A percentile compares a stretch with the other conserved stretches of the same genome.
Evolutionary conservation across 1,284 basidiomycete species (phyloP).

Genomic region (Inonotus hispidus): DNA sequence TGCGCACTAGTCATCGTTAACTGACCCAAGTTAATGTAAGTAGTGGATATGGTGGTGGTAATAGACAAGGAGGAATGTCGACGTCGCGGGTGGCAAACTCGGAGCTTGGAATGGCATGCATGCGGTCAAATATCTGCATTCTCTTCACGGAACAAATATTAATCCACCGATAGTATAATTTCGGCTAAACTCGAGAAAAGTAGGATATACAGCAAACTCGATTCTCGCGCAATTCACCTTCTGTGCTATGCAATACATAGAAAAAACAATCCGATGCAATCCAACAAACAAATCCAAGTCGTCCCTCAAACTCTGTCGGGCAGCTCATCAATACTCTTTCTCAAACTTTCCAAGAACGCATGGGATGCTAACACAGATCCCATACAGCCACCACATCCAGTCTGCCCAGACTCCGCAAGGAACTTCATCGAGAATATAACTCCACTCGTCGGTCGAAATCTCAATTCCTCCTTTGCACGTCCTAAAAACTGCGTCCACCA

Average conservation of each 20-base stretch:
- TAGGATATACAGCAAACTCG: too few relatives aligned
- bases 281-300: not conserved
- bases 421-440: constrained; percentile 57
- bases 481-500: constrained; percentile 64
- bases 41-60: not conserved
- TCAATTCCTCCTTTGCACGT: constrained; percentile 51
- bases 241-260: not conserved
- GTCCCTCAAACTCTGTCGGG: constrained; percentile 47
- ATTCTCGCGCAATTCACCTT: too few relatives aligned
- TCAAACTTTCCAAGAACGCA: constrained; percentile 48
- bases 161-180: not conserved
- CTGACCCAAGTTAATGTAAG: not conserved
- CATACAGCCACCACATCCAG: constrained; percentile 53
- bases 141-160: not conserved
- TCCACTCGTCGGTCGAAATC: constrained; percentile 48
- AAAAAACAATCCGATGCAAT: not conserved
- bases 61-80: not conserved
- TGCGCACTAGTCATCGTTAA: constrained; percentile 53
- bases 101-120: not conserved
- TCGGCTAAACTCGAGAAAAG: too few relatives aligned
- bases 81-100: not conserved
- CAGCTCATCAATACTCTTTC: constrained; percentile 52
- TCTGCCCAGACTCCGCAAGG: constrained; percentile 44
- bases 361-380: constrained; percentile 57
- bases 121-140: not conserved